Evolutionary conservation across 768 basidiomycete genomes (phyloP).

Genomic region (Agaricus blazei): DNA sequence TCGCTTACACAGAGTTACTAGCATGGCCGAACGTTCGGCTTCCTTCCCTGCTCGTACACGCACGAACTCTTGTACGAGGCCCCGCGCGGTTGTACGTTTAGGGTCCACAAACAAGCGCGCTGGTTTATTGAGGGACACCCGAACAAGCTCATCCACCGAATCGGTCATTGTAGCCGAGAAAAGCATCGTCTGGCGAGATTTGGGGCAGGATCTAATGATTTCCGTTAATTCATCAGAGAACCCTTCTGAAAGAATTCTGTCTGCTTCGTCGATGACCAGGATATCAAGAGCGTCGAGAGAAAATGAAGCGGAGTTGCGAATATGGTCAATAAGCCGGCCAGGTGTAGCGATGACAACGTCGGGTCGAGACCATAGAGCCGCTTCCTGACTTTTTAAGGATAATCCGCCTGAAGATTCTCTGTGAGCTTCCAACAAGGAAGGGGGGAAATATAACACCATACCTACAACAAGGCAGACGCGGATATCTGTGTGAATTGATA

Average conservation of each 20-base stretch:
- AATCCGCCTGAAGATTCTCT: slow-evolving; percentile 65
- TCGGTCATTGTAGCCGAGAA: slow-evolving; percentile 99
- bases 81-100: slow-evolving; percentile 79
- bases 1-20: slow-evolving; percentile 80
- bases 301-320: slow-evolving; percentile 93
- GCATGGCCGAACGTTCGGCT: slow-evolving; percentile 67
- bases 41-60: slow-evolving; percentile 82
- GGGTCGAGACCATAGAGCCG: slow-evolving; percentile 76
- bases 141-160: slow-evolving; percentile 88
- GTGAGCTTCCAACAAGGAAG: slow-evolving; percentile 2
- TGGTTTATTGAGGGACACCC: slow-evolving; percentile 89
- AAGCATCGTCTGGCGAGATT: slow-evolving; percentile 92
- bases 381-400: slow-evolving; percentile 90
- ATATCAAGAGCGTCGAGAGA: slow-evolving; percentile 90
- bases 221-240: slow-evolving; percentile 93
- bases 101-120: slow-evolving; percentile 95
- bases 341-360: slow-evolving; percentile 97
- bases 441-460: slow-evolving; percentile 27
- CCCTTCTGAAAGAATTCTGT: slow-evolving; percentile 93
- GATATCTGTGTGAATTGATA: slow-evolving; percentile 86
- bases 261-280: slow-evolving; percentile 94
- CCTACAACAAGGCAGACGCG: slow-evolving; percentile 91
- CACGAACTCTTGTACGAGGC: slow-evolving; percentile 91
- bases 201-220: slow-evolving; percentile 87
- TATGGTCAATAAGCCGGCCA: slow-evolving; percentile 95